Conservation (phyloP, 176 grass and related monocot species). For the Lolium multiflorum region DNA sequence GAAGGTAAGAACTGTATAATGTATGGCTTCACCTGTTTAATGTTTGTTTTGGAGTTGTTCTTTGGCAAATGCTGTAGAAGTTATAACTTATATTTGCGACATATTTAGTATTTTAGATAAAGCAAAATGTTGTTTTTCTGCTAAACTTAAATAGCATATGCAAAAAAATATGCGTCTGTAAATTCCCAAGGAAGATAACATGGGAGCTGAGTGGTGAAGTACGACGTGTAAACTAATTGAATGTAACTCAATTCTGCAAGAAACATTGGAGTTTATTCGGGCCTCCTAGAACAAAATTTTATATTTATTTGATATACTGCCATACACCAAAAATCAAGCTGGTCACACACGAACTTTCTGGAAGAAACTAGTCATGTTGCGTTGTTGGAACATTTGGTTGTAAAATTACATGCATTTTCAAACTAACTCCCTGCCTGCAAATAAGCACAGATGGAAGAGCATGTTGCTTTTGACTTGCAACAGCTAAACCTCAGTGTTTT, state of each 20-base stretch:
- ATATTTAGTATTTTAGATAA: neutral
- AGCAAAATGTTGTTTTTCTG: neutral
- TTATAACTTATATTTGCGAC: neutral
- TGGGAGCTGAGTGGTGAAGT: slow-evolving; percentile 15
- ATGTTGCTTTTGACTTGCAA: slow-evolving; percentile 15
- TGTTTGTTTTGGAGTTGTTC: neutral
- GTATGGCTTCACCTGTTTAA: slow-evolving; percentile 14
- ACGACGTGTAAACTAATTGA: neutral
- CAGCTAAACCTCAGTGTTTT: neutral
- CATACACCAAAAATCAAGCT: neutral
- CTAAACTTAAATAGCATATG: neutral
- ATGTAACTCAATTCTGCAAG: neutral
- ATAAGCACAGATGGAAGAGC: neutral
- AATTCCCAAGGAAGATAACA: slow-evolving; percentile 23
- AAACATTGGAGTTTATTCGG: neutral
- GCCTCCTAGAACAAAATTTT: neutral
- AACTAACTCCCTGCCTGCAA: neutral
- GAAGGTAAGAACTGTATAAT: slow-evolving; percentile 57
- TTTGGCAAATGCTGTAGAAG: slow-evolving; percentile 11
- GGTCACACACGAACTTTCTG: neutral
- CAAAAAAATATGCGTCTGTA: neutral
- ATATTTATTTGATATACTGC: neutral
- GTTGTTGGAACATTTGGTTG: neutral
- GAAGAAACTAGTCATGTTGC: neutral
- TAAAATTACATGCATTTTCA: neutral